Evolutionary conservation across 768 basidiomycete species (phyloP).

Genomic region (Calocera viscosa): DNA sequence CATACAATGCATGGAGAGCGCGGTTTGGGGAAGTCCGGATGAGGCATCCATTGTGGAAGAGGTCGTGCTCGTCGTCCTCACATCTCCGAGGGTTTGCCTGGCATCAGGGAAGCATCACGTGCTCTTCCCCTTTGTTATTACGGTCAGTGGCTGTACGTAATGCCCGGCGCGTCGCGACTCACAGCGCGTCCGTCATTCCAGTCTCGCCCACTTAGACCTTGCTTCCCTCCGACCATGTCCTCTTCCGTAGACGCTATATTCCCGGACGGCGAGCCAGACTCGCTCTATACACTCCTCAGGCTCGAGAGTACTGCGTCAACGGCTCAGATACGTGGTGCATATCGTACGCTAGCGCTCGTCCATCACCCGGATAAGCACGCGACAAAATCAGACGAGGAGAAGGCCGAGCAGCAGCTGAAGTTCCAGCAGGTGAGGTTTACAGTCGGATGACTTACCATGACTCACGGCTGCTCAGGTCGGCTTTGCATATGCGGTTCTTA

Average conservation of each 20-base stretch:
- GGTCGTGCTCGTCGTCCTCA: too few relatives aligned
- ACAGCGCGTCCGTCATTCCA: background rate
- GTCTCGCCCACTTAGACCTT: background rate
- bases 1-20: too few relatives aligned
- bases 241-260: background rate
- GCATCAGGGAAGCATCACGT: background rate
- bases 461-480: slow-evolving; percentile 38
- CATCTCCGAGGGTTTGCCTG: too few relatives aligned
- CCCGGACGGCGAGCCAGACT: background rate
- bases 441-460: background rate
- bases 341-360: slow-evolving; percentile 66
- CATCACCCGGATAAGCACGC: slow-evolving; percentile 88
- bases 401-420: slow-evolving; percentile 55
- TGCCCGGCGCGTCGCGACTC: background rate
- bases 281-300: slow-evolving; percentile 60
- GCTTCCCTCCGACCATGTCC: background rate
- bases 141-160: background rate
- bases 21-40: too few relatives aligned
- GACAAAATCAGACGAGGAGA: slow-evolving; percentile 43
- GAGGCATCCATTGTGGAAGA: too few relatives aligned
- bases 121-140: background rate
- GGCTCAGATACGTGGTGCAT: slow-evolving; percentile 53
- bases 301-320: slow-evolving; percentile 41
- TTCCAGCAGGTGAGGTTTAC: slow-evolving; percentile 50
- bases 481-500: slow-evolving; percentile 81